Conservation (phyloP, 495 filamentous ascomycete species). For the Neurospora hispaniola region DNA sequence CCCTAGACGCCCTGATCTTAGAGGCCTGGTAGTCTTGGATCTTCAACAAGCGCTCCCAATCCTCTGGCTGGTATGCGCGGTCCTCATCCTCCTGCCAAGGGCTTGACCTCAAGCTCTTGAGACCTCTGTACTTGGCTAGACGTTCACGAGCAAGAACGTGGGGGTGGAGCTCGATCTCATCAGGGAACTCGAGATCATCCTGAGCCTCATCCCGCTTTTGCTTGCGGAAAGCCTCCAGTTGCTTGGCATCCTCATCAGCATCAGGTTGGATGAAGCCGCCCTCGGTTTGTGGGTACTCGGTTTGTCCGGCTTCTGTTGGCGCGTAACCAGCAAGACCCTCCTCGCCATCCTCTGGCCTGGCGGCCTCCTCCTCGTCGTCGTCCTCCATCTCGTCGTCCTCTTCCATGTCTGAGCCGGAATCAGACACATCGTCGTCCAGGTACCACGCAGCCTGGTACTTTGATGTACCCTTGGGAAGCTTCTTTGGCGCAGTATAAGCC, state of each 20-base stretch:
- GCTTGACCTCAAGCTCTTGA: slow-evolving; percentile 81
- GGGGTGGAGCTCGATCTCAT: slow-evolving; percentile 91
- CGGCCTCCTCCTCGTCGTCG: slow-evolving; percentile 37
- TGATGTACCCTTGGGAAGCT: slow-evolving; percentile 82
- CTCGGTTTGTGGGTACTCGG: slow-evolving; percentile 84
- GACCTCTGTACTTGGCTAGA: slow-evolving; percentile 70
- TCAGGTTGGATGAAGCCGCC: slow-evolving; percentile 73
- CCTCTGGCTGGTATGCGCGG: slow-evolving; percentile 70
- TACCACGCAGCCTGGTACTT: slow-evolving; percentile 92
- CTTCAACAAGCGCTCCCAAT: slow-evolving; percentile 76
- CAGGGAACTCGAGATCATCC: slow-evolving; percentile 90
- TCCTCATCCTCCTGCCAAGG: slow-evolving; percentile 85
- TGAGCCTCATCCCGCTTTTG: slow-evolving; percentile 66
- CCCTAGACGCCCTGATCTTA: slow-evolving; percentile 60
- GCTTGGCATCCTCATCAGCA: slow-evolving; percentile 72
- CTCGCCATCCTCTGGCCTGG: slow-evolving; percentile 59
- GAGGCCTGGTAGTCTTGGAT: slow-evolving; percentile 75
- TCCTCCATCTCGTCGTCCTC: slow-evolving; percentile 65
- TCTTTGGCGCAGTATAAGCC: slow-evolving; percentile 45
- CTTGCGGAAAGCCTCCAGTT: slow-evolving; percentile 68
- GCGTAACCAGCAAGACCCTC: slow-evolving; percentile 60
- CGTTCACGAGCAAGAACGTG: slow-evolving; percentile 78
- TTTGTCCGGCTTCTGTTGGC: slow-evolving; percentile 64
- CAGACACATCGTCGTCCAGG: slow-evolving; percentile 66
- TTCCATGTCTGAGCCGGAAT: slow-evolving; percentile 75